phyloP scores from a whole-genome alignment of 2,329 filamentous ascomycete genomes.

The Arthrobotrys musiformis region DNA sequence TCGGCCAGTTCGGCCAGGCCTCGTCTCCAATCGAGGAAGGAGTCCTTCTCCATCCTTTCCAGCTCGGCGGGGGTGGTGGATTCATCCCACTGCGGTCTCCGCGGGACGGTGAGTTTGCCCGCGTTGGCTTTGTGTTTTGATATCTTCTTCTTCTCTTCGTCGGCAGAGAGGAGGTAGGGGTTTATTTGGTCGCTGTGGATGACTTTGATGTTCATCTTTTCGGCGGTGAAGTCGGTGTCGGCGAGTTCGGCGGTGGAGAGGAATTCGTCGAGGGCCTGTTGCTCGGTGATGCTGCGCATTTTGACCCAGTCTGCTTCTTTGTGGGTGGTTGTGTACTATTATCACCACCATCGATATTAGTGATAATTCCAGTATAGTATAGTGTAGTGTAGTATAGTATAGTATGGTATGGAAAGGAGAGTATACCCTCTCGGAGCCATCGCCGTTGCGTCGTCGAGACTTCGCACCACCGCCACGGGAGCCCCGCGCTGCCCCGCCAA shows the following conservation, averaged over 20 bases:
- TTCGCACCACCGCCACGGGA: conserved; percentile 43
- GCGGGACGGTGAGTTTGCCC: conserved; percentile 82
- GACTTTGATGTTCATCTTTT: conserved; percentile 99
- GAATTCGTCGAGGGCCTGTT: conserved; percentile 96
- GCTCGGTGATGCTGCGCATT: conserved; percentile 98
- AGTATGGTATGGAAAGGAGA: background rate
- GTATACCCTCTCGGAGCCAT: conserved; percentile 54
- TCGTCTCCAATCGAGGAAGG: conserved; percentile 86
- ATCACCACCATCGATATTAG: background rate
- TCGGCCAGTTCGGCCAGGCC: conserved; percentile 93
- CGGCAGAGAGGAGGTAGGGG: conserved; percentile 85
- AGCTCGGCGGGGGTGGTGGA: conserved; percentile 84
- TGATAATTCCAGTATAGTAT: too few relatives aligned
- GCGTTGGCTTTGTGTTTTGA: conserved; percentile 86
- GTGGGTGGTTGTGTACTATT: conserved; percentile 84
- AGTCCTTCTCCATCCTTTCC: conserved; percentile 80
- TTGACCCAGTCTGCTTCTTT: conserved; percentile 97
- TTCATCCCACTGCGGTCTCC: conserved; percentile 88
- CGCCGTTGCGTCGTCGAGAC: conserved; percentile 52
- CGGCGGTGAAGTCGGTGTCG: conserved; percentile 95
- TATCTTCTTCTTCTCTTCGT: conserved; percentile 80
- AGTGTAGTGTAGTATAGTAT: too few relatives aligned
- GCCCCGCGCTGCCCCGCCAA: conserved; percentile 75
- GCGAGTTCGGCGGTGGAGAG: conserved; percentile 93
- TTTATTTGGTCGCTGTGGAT: conserved; percentile 97